Conservation (phyloP, 1,284 basidiomycete species). For the Puccinia polysora region DNA sequence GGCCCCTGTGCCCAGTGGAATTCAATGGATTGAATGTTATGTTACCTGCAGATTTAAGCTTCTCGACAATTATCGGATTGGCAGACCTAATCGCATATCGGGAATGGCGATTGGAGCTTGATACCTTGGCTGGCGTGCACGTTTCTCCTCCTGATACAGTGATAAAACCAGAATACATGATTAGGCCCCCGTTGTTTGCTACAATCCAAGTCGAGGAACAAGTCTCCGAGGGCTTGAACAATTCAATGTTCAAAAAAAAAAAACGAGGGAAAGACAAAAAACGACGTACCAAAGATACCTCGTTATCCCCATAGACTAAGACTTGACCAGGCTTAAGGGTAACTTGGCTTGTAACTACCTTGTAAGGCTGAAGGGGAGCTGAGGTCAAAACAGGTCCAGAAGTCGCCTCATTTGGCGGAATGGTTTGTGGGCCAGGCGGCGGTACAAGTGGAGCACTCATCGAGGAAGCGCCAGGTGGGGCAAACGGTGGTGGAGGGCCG, state of each 20-base stretch:
- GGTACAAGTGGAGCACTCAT: slow-evolving; percentile 9
- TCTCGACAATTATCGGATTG: slow-evolving; percentile 12
- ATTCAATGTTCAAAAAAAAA: not conserved
- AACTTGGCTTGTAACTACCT: slow-evolving; percentile 58
- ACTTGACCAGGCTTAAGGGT: slow-evolving; percentile 68
- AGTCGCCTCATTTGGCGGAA: slow-evolving; percentile 11
- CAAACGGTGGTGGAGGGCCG: slow-evolving; percentile 27
- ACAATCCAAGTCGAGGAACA: too few relatives aligned
- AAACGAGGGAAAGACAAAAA: not conserved
- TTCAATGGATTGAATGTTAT: not conserved
- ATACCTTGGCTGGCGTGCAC: slow-evolving; percentile 70
- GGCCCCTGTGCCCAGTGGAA: not conserved
- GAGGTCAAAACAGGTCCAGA: slow-evolving; percentile 12
- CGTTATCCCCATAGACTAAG: slow-evolving; percentile 69
- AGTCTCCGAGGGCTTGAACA: not conserved
- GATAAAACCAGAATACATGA: too few relatives aligned
- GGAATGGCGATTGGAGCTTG: slow-evolving; percentile 57
- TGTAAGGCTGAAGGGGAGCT: slow-evolving; percentile 57
- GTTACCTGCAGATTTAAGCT: not conserved
- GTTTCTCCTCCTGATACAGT: slow-evolving; percentile 76
- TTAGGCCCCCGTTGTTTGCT: too few relatives aligned
- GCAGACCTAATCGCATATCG: slow-evolving; percentile 38
- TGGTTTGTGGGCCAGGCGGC: slow-evolving; percentile 23
- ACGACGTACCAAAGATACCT: slow-evolving; percentile 66
- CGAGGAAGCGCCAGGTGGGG: slow-evolving; percentile 28